phyloP scores from a whole-genome alignment of 345 rosid genomes.

The Citrus trifoliata region DNA sequence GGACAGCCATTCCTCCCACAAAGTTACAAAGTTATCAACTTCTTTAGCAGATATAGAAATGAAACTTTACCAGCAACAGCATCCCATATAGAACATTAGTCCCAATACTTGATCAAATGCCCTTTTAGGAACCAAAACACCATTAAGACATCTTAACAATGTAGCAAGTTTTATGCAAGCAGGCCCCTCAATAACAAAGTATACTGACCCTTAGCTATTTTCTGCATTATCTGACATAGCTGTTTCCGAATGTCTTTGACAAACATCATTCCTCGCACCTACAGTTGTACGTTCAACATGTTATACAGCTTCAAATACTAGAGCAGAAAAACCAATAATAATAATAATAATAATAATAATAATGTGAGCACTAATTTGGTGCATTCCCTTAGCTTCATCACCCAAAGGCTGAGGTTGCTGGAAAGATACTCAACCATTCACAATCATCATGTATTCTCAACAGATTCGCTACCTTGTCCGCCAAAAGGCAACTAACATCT shows the following conservation, averaged over 20 bases:
- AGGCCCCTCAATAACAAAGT: conserved; percentile 11
- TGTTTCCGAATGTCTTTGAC: conserved; percentile 90
- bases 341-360: background rate
- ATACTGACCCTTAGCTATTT: conserved; percentile 69
- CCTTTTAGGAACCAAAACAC: background rate
- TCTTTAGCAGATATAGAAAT: background rate
- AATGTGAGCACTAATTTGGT: background rate
- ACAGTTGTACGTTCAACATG: conserved; percentile 9
- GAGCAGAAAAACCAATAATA: background rate
- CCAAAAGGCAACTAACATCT: background rate
- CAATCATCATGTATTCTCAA: background rate
- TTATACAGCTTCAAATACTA: conserved; percentile 1
- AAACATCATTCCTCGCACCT: conserved; percentile 95
- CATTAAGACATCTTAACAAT: background rate
- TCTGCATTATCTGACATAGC: conserved; percentile 86
- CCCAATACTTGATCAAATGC: background rate
- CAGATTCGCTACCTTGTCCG: background rate
- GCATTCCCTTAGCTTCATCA: background rate
- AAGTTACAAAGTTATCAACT: background rate
- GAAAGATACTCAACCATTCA: background rate
- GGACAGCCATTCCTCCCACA: background rate
- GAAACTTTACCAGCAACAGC: background rate
- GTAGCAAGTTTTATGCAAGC: background rate
- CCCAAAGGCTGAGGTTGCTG: background rate
- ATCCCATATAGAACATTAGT: background rate